phyloP scores from a whole-genome alignment of 441 rosid species.

The Gossypium laxum region DNA sequence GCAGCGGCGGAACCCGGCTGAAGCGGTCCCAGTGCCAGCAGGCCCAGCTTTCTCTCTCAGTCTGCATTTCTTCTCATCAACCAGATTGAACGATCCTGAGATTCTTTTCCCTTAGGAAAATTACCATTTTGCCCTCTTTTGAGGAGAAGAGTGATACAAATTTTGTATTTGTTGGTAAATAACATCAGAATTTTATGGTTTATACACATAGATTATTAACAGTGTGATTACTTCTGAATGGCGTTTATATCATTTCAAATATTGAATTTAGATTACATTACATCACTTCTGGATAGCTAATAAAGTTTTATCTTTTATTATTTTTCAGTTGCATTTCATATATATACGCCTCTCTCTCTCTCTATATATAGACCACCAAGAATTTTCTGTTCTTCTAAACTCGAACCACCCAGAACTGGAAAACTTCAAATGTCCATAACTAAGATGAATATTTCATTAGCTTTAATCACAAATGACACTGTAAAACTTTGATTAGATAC shows the following conservation, averaged over 20 bases:
- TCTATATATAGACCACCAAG: too few species aligned
- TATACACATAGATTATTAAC: not conserved
- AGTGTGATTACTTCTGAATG: not conserved
- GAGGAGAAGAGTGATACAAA: not conserved
- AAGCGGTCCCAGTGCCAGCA: conserved; percentile 68
- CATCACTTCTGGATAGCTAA: not conserved
- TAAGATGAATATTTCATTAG: not conserved
- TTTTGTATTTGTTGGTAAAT: not conserved
- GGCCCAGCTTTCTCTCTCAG: conserved; percentile 64
- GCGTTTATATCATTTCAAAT: not conserved
- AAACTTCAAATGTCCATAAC: too few species aligned
- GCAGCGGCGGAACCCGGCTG: conserved; percentile 68
- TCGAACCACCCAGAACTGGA: too few species aligned
- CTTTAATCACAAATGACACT: not conserved
- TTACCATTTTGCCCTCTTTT: not conserved
- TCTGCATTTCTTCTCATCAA: conserved; percentile 57
- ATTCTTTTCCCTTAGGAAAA: too few species aligned
- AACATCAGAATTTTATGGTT: not conserved
- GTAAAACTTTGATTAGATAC: not conserved
- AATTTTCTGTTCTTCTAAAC: too few species aligned
- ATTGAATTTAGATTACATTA: not conserved
- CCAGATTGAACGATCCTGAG: conserved; percentile 2
- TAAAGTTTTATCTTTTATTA: too few species aligned
- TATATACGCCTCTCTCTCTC: too few species aligned
- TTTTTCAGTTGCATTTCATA: too few species aligned